phyloP scores from a whole-genome alignment of 2,329 filamentous ascomycete genomes.

The Colletotrichum sp. region DNA sequence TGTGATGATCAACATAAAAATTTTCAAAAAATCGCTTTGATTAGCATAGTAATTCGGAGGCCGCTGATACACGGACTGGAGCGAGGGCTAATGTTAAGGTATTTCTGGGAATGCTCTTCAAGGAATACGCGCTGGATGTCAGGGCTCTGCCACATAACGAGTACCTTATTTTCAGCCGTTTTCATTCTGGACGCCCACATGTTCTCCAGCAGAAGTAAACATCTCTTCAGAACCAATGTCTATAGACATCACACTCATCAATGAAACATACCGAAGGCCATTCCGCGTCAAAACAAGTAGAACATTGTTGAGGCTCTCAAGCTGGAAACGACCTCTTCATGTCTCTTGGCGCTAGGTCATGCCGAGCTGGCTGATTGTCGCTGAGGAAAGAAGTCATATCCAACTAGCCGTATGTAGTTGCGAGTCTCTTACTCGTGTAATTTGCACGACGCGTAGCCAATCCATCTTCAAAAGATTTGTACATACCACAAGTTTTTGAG shows the following conservation, averaged over 20 bases:
- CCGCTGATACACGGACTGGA: background rate
- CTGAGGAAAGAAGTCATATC: background rate
- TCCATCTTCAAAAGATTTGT: background rate
- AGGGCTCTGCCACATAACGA: background rate
- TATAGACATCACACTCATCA: background rate
- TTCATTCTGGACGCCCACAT: background rate
- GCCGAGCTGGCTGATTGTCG: background rate
- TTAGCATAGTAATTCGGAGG: background rate
- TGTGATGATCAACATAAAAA: background rate
- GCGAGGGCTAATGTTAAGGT: background rate
- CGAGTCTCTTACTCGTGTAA: background rate
- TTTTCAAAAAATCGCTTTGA: background rate
- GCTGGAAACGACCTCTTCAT: background rate
- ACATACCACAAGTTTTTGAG: background rate
- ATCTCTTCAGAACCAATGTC: background rate
- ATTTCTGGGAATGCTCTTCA: background rate
- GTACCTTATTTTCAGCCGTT: background rate
- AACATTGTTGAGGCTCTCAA: background rate
- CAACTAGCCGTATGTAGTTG: background rate
- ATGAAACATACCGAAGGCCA: background rate
- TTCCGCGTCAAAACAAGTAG: background rate
- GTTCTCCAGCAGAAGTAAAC: background rate
- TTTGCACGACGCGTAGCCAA: background rate
- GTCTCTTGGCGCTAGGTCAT: background rate
- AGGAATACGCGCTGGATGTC: background rate